These are phyloP conservation scores for Helianthus tuberosus DNA, from an alignment of 129 eudicot species.

Conservation along the genomic window DNA sequence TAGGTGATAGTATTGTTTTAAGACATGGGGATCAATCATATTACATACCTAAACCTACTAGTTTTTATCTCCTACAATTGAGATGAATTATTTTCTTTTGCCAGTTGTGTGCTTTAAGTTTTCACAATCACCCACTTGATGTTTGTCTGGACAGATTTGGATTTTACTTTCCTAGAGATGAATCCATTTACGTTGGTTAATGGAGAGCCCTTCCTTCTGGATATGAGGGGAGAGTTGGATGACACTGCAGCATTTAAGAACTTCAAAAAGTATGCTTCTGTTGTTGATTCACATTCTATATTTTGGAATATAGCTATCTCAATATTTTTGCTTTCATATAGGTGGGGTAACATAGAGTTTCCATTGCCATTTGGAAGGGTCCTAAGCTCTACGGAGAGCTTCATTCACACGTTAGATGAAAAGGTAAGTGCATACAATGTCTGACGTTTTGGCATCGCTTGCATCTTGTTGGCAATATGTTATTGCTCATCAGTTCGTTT, in stretches of 20 bases:
- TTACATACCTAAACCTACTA: background rate
- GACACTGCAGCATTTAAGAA: conserved; percentile 93
- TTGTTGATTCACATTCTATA: conserved; percentile 9
- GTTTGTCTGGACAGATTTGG: conserved; percentile 54
- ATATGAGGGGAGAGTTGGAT: conserved; percentile 97
- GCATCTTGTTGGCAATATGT: background rate
- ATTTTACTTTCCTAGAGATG: conserved; percentile 91
- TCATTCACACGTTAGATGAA: conserved; percentile 82
- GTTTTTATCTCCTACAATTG: background rate
- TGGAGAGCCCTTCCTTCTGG: conserved; percentile 82
- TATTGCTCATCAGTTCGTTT: background rate
- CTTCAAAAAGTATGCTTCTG: conserved; percentile 63
- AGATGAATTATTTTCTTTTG: background rate
- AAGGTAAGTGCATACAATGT: conserved; percentile 49
- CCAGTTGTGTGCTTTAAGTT: background rate
- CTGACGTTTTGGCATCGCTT: background rate
- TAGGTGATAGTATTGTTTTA: no score
- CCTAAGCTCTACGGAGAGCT: conserved; percentile 74
- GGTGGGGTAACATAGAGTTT: conserved; percentile 88
- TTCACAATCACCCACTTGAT: background rate
- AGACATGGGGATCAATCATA: background rate
- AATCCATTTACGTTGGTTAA: conserved; percentile 81
- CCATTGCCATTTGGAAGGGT: conserved; percentile 95
- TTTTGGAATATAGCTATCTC: background rate
- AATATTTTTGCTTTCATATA: conserved; percentile 24